phyloP scores from a whole-genome alignment of 2,329 filamentous ascomycete species.

The Aureobasidium sp. region DNA sequence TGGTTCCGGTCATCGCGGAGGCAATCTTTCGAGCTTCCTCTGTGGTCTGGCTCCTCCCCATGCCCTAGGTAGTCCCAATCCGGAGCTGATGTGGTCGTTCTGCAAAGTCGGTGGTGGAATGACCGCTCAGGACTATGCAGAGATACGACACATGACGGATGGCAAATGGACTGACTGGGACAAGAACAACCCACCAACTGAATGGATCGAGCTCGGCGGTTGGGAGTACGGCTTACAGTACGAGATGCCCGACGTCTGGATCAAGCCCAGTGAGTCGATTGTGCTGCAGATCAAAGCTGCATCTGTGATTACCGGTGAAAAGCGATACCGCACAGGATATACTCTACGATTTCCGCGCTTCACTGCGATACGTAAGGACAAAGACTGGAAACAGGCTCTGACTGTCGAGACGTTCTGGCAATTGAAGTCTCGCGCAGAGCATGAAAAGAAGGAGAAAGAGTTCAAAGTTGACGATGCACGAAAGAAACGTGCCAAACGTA shows the following conservation, averaged over 20 bases:
- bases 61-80: slow-evolving; percentile 36
- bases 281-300: slow-evolving; percentile 86
- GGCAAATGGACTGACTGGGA: slow-evolving; percentile 92
- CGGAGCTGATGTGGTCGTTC: slow-evolving; percentile 83
- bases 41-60: slow-evolving; percentile 61
- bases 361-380: slow-evolving; percentile 70
- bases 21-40: slow-evolving; percentile 75
- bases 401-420: slow-evolving; percentile 69
- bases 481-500: slow-evolving; percentile 53
- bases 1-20: slow-evolving; percentile 77
- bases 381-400: slow-evolving; percentile 71
- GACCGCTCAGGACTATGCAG: slow-evolving; percentile 71
- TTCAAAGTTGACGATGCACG: slow-evolving; percentile 61
- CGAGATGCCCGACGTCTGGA: slow-evolving; percentile 87
- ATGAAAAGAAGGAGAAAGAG: slow-evolving; percentile 62
- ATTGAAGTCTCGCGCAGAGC: slow-evolving; percentile 59
- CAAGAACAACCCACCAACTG: slow-evolving; percentile 60
- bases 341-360: slow-evolving; percentile 91
- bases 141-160: slow-evolving; percentile 73
- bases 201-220: slow-evolving; percentile 74
- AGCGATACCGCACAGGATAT: slow-evolving; percentile 65
- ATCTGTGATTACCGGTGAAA: slow-evolving; percentile 57
- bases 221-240: slow-evolving; percentile 52
- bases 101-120: slow-evolving; percentile 98
- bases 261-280: slow-evolving; percentile 77